These are phyloP conservation scores for Diplodia mutila DNA, from an alignment of 2,329 filamentous ascomycete species.

Conservation along the genomic window DNA sequence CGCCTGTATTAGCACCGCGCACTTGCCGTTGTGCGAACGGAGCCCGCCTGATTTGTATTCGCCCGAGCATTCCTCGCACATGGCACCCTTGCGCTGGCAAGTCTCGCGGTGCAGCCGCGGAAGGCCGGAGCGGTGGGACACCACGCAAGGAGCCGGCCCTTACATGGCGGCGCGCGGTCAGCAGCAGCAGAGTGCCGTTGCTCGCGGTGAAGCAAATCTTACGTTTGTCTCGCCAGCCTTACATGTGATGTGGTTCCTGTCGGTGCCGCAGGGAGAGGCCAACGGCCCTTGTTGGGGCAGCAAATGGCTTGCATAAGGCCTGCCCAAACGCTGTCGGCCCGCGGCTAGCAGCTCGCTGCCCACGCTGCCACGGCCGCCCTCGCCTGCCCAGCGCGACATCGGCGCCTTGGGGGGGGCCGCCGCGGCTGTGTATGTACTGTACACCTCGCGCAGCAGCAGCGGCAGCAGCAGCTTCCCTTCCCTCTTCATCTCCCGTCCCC, in stretches of 20 bases:
- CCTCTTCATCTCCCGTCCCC: neutral
- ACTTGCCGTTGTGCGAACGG: slow-evolving; percentile 22
- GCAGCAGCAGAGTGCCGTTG: slow-evolving; percentile 3
- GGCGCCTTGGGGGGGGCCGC: neutral
- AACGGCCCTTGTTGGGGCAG: slow-evolving; percentile 20
- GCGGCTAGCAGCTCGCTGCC: slow-evolving; percentile 9
- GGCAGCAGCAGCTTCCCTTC: slow-evolving; percentile 1
- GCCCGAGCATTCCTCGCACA: slow-evolving; percentile 34
- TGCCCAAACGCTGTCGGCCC: neutral
- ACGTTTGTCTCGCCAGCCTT: slow-evolving; percentile 21
- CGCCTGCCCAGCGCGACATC: neutral
- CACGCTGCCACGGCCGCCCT: neutral
- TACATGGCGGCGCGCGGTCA: slow-evolving; percentile 8
- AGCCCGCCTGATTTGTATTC: slow-evolving; percentile 23
- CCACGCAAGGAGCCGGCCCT: slow-evolving; percentile 24
- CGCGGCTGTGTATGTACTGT: neutral
- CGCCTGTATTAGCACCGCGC: slow-evolving; percentile 13
- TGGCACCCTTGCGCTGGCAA: slow-evolving; percentile 38
- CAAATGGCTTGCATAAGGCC: slow-evolving; percentile 18
- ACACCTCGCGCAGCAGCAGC: neutral
- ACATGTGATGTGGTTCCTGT: slow-evolving; percentile 22
- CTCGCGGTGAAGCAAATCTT: slow-evolving; percentile 23
- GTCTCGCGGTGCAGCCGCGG: slow-evolving; percentile 24
- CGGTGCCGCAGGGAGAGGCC: slow-evolving; percentile 11
- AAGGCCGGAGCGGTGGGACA: slow-evolving; percentile 25